A percentile compares a stretch with the other conserved stretches of the same genome.
These are phyloP conservation scores for Amaranthus tricolor DNA, from an alignment of 179 eudicot species.

Conservation along the genomic window DNA sequence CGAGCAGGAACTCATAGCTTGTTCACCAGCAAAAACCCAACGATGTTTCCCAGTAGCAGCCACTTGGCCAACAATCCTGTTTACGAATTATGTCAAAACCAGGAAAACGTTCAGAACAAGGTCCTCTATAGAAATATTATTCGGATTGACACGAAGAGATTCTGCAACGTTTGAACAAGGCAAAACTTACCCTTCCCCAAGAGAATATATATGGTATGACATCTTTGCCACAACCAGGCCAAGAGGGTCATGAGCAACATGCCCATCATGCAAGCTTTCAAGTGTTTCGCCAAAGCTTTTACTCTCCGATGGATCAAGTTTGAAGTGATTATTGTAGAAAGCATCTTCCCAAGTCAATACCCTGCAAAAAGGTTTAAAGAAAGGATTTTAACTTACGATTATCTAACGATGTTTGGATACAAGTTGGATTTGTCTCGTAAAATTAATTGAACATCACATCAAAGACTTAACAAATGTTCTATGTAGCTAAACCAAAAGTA, in stretches of 20 bases:
- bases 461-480: background rate
- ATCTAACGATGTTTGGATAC: conserved; percentile 9
- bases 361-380: conserved; percentile 39
- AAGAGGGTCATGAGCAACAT: conserved; percentile 57
- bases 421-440: background rate
- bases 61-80: conserved; percentile 78
- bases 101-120: background rate
- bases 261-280: conserved; percentile 40
- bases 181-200: conserved; percentile 86
- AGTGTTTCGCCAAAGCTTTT: conserved; percentile 31
- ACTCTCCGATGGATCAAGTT: conserved; percentile 36
- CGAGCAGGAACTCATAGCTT: conserved; percentile 32
- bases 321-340: conserved; percentile 49
- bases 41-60: conserved; percentile 82
- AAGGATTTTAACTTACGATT: background rate
- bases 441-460: background rate
- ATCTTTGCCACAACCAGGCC: conserved; percentile 77
- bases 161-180: background rate
- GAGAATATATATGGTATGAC: conserved; percentile 73
- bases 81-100: conserved; percentile 8
- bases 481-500: background rate
- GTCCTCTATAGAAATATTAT: background rate
- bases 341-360: conserved; percentile 86
- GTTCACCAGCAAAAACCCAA: conserved; percentile 61
- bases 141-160: background rate